Base-by-base conservation (phyloP, 371 early-diverging fungal genomes). In the Smittium culicis region DNA sequence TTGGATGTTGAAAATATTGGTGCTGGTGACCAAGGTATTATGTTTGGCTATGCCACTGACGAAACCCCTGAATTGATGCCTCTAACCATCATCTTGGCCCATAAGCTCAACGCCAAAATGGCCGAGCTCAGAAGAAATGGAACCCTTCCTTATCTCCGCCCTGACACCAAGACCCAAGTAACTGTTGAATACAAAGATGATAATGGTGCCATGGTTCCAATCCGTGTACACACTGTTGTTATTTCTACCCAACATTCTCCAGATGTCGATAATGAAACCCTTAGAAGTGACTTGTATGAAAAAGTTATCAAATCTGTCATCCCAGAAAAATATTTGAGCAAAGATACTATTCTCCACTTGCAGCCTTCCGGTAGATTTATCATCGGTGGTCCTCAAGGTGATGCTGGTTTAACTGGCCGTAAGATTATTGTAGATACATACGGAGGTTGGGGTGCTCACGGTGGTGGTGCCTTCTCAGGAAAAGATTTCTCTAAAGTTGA, bases 401-500 rank as follows among this genome's bases (percentile, higher is more conserved):
- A 99, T 83, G 96, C 98, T 70, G 99, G 99, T 80, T 85, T 98
- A 70, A 99, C 99, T 72, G 99, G 99, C 64, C 94, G 99, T 83
- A 99, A 99, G 90, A 96, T 98, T 77, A 98, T 99, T 76, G 99
- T 98, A 77, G 93, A 92, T 79, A 88, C 92, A 74, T 89, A 88
- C 78, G 96, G 98, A 77, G 99, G 99, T 79, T 95, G 92, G 88
- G 97, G 99, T 80, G 95, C 94, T 71, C 98, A 99, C 87, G 99
- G 99, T 81, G 99, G 99, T 80, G 99, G 99, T 82, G 95, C 97
- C 74, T 98, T 98, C 91, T 91, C 92, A 73, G 99, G 99, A 71
- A 99, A 99, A 88, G 99, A 99, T 85, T 98, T 93, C 92, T 94
- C 98, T 85, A 99, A 99, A 90, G 99, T 99, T 77, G 99, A 99